Percentiles rank a stretch among this genome's conserved stretches.
Conservation (phyloP, 371 early-diverging fungal species). For the Gilbertella persicaria region DNA sequence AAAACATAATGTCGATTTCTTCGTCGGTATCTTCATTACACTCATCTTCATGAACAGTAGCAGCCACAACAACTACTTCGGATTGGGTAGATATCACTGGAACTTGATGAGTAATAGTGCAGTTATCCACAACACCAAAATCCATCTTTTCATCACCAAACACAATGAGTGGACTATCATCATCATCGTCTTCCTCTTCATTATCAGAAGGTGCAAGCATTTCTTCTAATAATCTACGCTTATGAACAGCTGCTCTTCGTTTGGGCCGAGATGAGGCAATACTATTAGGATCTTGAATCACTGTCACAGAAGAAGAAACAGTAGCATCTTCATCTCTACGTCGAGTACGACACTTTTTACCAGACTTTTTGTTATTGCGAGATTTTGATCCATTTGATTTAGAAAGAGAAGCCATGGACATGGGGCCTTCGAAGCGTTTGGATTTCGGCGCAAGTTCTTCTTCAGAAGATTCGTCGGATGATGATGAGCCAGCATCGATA, state of each 20-base stretch:
- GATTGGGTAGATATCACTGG: background rate
- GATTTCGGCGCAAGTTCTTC: slow-evolving; percentile 5
- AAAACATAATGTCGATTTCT: slow-evolving; percentile 37
- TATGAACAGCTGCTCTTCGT: slow-evolving; percentile 46
- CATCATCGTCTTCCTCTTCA: slow-evolving; percentile 24
- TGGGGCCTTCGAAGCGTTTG: slow-evolving; percentile 27
- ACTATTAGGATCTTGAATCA: slow-evolving; percentile 30
- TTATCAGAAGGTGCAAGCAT: slow-evolving; percentile 44
- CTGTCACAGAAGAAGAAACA: slow-evolving; percentile 21
- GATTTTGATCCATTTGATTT: too few species aligned
- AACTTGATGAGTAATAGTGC: slow-evolving; percentile 40
- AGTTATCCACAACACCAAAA: slow-evolving; percentile 40
- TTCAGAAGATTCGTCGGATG: slow-evolving; percentile 10
- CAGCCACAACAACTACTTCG: slow-evolving; percentile 8
- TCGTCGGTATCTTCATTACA: slow-evolving; percentile 24
- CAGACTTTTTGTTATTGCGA: slow-evolving; percentile 1
- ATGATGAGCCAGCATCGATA: slow-evolving; percentile 23
- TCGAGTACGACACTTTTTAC: slow-evolving; percentile 5
- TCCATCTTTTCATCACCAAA: slow-evolving; percentile 50
- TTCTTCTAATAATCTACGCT: slow-evolving; percentile 47
- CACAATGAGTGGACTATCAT: slow-evolving; percentile 31
- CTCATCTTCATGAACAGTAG: slow-evolving; percentile 7
- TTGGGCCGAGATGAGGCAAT: slow-evolving; percentile 45
- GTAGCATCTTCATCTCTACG: slow-evolving; percentile 21
- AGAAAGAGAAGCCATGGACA: slow-evolving; percentile 45